Conservation (phyloP, 2,329 filamentous ascomycete genomes). For the Colletotrichum limetticola region DNA sequence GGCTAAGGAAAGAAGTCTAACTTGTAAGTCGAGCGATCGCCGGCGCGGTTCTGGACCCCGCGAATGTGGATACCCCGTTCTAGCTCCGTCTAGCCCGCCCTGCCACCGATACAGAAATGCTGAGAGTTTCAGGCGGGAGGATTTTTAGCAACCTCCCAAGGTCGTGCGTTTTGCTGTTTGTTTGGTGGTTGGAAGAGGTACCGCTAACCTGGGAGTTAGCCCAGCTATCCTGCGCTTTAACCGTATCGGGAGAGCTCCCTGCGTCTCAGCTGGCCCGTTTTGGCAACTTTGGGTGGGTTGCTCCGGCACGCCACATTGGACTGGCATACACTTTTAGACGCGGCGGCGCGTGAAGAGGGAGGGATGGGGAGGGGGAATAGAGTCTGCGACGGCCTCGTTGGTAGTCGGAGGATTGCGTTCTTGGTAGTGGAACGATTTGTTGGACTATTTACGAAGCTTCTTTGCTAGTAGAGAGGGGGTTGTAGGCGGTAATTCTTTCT, state of each 20-base stretch:
- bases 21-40: neutral
- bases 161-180: neutral
- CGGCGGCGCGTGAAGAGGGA: neutral
- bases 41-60: neutral
- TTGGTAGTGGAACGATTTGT: neutral
- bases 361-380: no score
- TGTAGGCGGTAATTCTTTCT: no score
- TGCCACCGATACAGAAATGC: neutral
- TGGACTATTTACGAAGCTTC: neutral
- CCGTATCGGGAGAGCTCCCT: conserved; percentile 3
- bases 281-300: neutral
- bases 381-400: neutral
- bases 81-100: neutral
- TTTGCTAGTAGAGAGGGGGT: neutral
- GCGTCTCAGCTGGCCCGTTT: neutral
- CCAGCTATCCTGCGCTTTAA: neutral
- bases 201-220: neutral
- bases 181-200: no score
- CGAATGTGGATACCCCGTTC: neutral
- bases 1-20: neutral
- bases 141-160: neutral
- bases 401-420: neutral
- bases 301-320: neutral
- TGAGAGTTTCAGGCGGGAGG: neutral
- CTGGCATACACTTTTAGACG: neutral